Percentiles rank a stretch among this genome's conserved stretches.
These are phyloP conservation scores for Truncatella angustata DNA, from an alignment of 2,329 filamentous ascomycete species.

Conservation along the genomic window DNA sequence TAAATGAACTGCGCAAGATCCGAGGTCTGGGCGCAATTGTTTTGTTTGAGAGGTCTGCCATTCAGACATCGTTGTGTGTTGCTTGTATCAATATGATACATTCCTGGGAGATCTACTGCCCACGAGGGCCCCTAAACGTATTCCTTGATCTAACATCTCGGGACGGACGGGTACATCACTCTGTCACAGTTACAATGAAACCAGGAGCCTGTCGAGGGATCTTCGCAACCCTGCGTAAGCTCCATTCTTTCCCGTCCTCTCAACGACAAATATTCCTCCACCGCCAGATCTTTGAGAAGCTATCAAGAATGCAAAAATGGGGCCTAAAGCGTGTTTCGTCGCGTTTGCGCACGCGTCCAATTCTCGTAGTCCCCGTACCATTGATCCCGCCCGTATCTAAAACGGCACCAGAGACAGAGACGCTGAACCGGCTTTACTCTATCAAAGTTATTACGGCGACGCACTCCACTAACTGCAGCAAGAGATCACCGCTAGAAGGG, in stretches of 20 bases:
- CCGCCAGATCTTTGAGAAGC: conserved; percentile 1
- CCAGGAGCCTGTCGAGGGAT: conserved; percentile 8
- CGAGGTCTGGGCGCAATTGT: no score
- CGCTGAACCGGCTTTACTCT: neutral
- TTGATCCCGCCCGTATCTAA: no score
- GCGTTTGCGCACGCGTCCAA: neutral
- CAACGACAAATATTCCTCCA: neutral
- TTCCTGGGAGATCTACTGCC: neutral
- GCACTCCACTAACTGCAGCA: no score
- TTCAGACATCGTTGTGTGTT: neutral
- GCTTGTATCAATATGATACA: conserved; percentile 4
- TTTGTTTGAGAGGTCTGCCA: no score
- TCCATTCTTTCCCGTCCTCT: conserved; percentile 2
- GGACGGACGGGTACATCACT: neutral
- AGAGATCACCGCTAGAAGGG: conserved; percentile 3
- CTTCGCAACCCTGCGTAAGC: conserved; percentile 1
- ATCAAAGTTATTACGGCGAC: neutral
- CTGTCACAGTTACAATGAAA: neutral
- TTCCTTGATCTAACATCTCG: conserved; percentile 9
- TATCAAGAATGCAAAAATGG: conserved; percentile 2
- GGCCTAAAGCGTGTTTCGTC: neutral
- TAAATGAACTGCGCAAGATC: no score
- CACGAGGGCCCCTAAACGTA: neutral
- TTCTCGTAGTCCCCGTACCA: no score
- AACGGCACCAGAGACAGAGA: no score